Percentiles rank a stretch among this genome's conserved stretches.
phyloP scores from a whole-genome alignment of 371 early-diverging fungal genomes.

The Mucor irregularis region DNA sequence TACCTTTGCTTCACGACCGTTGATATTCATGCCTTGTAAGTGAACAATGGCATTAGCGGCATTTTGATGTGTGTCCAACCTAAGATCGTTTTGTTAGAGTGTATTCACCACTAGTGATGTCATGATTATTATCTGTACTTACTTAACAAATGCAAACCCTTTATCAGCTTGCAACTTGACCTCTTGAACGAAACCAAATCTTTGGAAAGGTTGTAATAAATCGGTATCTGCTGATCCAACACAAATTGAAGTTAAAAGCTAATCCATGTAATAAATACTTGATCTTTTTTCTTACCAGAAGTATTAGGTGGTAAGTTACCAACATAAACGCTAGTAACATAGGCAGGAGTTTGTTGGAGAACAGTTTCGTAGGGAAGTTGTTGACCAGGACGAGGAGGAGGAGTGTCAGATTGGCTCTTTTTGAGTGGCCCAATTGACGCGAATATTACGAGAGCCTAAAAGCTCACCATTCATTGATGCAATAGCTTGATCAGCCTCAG shows the following conservation, averaged over 20 bases:
- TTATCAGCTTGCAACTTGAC: slow-evolving; percentile 86
- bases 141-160: slow-evolving; percentile 90
- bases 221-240: slow-evolving; percentile 20
- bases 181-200: slow-evolving; percentile 77
- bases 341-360: slow-evolving; percentile 70
- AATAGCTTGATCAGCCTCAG: slow-evolving; percentile 80
- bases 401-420: slow-evolving; percentile 54
- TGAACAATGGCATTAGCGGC: slow-evolving; percentile 85
- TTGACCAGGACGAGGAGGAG: slow-evolving; percentile 57
- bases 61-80: slow-evolving; percentile 86
- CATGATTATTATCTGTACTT: too few species aligned
- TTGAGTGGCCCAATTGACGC: slow-evolving; percentile 74
- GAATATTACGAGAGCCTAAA: slow-evolving; percentile 64
- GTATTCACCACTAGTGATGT: too few species aligned
- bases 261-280: not conserved
- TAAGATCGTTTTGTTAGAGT: slow-evolving; percentile 14
- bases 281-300: slow-evolving; percentile 12
- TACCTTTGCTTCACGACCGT: slow-evolving; percentile 70
- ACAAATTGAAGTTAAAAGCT: too few species aligned
- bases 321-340: slow-evolving; percentile 87
- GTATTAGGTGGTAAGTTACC: slow-evolving; percentile 77
- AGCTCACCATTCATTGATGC: slow-evolving; percentile 86
- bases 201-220: slow-evolving; percentile 59
- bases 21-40: slow-evolving; percentile 72
- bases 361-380: slow-evolving; percentile 70